Evolutionary conservation across 2,329 filamentous ascomycete genomes (phyloP).

Genomic region (Myrmaecium sp.): DNA sequence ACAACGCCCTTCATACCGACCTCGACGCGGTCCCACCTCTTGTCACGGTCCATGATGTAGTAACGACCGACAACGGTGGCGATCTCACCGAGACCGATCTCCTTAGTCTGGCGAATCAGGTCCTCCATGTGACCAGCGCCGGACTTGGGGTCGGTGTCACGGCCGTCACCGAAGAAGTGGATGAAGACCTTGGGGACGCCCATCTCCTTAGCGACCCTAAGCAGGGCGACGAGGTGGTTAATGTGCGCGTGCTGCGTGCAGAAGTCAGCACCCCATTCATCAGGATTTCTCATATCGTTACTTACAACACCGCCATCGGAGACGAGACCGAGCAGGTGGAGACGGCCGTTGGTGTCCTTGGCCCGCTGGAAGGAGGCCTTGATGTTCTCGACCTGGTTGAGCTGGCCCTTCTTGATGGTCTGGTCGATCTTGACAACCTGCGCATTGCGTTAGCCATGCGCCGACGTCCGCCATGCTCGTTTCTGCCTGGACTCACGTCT

Average conservation of each 20-base stretch:
- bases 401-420: constrained; percentile 69
- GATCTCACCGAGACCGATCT: constrained; percentile 73
- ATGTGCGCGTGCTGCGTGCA: constrained; percentile 82
- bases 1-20: constrained; percentile 76
- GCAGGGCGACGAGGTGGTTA: constrained; percentile 72
- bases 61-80: constrained; percentile 90
- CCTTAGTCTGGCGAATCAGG: constrained; percentile 62
- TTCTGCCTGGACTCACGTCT: too few relatives aligned
- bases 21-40: constrained; percentile 94
- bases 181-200: constrained; percentile 85
- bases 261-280: constrained; percentile 2
- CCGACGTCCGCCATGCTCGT: constrained; percentile 5
- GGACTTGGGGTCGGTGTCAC: constrained; percentile 95
- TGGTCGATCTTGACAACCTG: constrained; percentile 94
- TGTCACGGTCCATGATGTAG: constrained; percentile 98
- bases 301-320: constrained; percentile 81
- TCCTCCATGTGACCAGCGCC: constrained; percentile 75
- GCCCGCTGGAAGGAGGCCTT: constrained; percentile 61
- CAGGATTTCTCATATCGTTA: constrained; percentile 6
- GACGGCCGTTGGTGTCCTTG: constrained; percentile 74
- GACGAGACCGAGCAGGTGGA: constrained; percentile 83
- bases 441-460: constrained; percentile 28
- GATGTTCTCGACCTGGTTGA: constrained; percentile 62
- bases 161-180: constrained; percentile 97
- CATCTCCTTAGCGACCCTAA: constrained; percentile 79